These are phyloP conservation scores for Chenopodium formosanum DNA, from an alignment of 148 eudicot genomes.

Conservation along the genomic window DNA sequence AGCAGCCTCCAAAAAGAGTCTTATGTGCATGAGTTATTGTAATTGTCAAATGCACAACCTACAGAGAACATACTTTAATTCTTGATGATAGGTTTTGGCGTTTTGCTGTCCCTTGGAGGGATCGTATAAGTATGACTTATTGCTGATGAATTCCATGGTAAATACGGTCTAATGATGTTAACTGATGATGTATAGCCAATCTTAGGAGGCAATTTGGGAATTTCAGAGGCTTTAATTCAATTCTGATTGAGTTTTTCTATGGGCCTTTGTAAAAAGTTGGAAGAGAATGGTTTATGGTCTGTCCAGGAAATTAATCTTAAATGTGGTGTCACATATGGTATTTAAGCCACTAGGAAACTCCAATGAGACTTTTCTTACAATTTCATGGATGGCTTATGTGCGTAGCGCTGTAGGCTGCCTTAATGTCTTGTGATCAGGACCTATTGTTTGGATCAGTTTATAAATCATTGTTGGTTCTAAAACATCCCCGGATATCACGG, in stretches of 20 bases:
- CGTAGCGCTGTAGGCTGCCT: neutral
- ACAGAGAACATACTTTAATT: neutral
- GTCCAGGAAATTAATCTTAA: neutral
- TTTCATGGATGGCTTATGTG: neutral
- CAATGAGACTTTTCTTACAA: neutral
- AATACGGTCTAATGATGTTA: neutral
- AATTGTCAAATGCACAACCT: neutral
- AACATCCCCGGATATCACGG: neutral
- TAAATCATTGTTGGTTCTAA: neutral
- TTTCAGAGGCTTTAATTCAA: neutral
- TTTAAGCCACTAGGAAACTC: neutral
- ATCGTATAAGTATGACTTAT: neutral
- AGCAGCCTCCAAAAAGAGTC: neutral
- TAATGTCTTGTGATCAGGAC: neutral
- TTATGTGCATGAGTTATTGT: neutral
- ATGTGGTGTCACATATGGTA: neutral
- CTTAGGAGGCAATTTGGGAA: neutral
- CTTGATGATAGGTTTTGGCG: neutral
- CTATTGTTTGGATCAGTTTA: neutral
- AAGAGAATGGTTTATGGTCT: neutral
- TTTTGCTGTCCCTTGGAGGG: neutral
- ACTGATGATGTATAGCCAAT: neutral
- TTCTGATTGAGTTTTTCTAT: neutral
- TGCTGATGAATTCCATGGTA: neutral
- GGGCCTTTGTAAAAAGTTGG: neutral